phyloP scores from a whole-genome alignment of 148 eudicot species.

The Chenopodium album region DNA sequence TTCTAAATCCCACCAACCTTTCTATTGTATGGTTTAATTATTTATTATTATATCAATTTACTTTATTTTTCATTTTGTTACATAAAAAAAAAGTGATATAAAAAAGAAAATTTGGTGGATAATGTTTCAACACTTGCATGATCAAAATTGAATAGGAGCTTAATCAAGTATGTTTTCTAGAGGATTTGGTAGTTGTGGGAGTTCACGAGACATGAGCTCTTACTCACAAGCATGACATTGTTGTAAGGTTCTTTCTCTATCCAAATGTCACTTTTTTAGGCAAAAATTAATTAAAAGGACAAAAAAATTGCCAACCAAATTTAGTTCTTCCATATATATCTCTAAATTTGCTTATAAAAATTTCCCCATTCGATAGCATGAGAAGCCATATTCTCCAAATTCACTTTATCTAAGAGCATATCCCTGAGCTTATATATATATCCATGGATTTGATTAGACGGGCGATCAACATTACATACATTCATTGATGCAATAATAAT shows the following conservation, averaged over 20 bases:
- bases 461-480: not conserved
- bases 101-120: slow-evolving; percentile 7
- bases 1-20: not conserved
- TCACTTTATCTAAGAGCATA: not conserved
- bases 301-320: not conserved
- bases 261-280: slow-evolving; percentile 26
- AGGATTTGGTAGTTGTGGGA: slow-evolving; percentile 34
- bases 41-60: too few relatives aligned
- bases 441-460: not conserved
- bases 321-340: too few relatives aligned
- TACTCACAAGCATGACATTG: slow-evolving; percentile 22
- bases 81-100: not conserved
- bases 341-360: not conserved
- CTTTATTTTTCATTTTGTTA: not conserved
- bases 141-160: slow-evolving; percentile 21
- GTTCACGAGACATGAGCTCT: slow-evolving; percentile 33
- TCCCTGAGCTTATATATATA: not conserved
- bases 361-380: not conserved
- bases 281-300: not conserved
- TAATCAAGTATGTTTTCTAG: slow-evolving; percentile 9
- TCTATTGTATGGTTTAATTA: not conserved
- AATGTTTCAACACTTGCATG: slow-evolving; percentile 34
- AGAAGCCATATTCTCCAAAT: not conserved
- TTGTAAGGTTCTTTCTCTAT: slow-evolving; percentile 6
- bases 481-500: too few relatives aligned